These are phyloP conservation scores for Triticum aestivum DNA, from an alignment of 176 grass and related monocot species.

Conservation along the genomic window IWGSC_CS_RefSeq_v2.1 NC_057812.1:513355878-513356377, in stretches of 20 bases:
- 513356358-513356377: neutral
- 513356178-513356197: neutral
- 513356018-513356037: slow-evolving; percentile 77
- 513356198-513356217: neutral
- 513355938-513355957: neutral
- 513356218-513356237: neutral
- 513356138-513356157: neutral
- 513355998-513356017: neutral
- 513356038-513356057: slow-evolving; percentile 97
- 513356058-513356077: slow-evolving; percentile 94
- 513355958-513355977: neutral
- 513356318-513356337: neutral
- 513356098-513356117: slow-evolving; percentile 16
- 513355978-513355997: neutral
- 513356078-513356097: slow-evolving; percentile 99
- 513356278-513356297: neutral
- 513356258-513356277: slow-evolving; percentile 1
- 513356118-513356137: slow-evolving; percentile 8
- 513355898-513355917: neutral
- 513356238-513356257: neutral
- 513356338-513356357: neutral
- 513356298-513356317: neutral
- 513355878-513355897: slow-evolving; percentile 96
- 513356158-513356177: neutral
- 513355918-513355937: neutral